Evolutionary conservation across 345 rosid species (phyloP).

Genomic region (Populus alba): DNA sequence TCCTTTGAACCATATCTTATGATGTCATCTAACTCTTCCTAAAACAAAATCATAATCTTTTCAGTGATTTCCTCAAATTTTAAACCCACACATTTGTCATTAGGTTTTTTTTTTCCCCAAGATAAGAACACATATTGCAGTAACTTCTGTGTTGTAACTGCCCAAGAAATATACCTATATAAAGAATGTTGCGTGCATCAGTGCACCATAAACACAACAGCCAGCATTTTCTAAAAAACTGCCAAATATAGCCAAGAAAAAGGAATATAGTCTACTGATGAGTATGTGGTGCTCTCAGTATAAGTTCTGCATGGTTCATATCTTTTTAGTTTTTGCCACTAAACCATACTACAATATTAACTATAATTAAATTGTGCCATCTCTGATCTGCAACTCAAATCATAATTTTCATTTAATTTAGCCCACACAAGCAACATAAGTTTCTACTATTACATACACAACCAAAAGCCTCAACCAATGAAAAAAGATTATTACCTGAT

Average conservation of each 20-base stretch:
- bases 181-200: not conserved
- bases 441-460: not conserved
- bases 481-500: slow-evolving; percentile 57
- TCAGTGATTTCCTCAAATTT: not conserved
- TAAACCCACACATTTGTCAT: not conserved
- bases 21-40: slow-evolving; percentile 98
- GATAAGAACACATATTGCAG: too few relatives aligned
- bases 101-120: not conserved
- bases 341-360: not conserved
- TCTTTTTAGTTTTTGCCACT: not conserved
- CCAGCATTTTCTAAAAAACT: not conserved
- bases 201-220: not conserved
- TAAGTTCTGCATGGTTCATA: not conserved
- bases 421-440: not conserved
- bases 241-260: not conserved
- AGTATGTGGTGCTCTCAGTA: not conserved
- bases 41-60: slow-evolving; percentile 19
- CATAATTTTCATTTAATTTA: not conserved
- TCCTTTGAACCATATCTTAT: slow-evolving; percentile 98
- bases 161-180: not conserved
- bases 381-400: not conserved
- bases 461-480: not conserved
- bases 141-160: not conserved
- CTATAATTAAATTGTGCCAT: not conserved
- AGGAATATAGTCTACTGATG: not conserved